These are phyloP conservation scores for Mycena filopes DNA, from an alignment of 768 basidiomycete genomes.

Conservation along the genomic window DNA sequence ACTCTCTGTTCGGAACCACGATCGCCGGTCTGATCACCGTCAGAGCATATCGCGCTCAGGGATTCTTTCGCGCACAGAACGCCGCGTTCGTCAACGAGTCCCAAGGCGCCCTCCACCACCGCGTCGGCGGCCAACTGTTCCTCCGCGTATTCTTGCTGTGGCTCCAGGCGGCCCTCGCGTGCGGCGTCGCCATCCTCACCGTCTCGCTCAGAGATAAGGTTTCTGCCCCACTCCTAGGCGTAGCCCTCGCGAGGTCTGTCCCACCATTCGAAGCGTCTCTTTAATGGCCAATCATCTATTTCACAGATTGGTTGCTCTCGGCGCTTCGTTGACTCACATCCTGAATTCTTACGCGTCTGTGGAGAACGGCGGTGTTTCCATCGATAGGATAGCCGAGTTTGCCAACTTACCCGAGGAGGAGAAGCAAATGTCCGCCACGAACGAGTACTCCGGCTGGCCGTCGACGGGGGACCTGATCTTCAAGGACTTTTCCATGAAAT, in stretches of 20 bases:
- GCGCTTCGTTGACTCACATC: background rate
- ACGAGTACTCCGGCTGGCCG: constrained; percentile 17
- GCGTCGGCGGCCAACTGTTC: constrained; percentile 20
- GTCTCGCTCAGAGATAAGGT: constrained; percentile 21
- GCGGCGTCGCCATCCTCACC: constrained; percentile 18
- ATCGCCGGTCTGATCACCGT: constrained; percentile 12
- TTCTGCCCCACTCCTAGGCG: constrained; percentile 23
- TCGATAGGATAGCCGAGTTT: constrained; percentile 21
- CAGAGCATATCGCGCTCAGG: constrained; percentile 19
- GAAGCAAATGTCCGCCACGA: constrained; percentile 1
- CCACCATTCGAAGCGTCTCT: background rate
- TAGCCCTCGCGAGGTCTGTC: constrained; percentile 20
- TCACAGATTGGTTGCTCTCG: constrained; percentile 19
- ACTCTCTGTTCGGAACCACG: constrained; percentile 14
- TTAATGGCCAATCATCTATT: background rate
- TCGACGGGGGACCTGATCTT: constrained; percentile 16
- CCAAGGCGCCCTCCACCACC: constrained; percentile 25
- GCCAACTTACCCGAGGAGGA: constrained; percentile 24
- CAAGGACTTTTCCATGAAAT: constrained; percentile 17
- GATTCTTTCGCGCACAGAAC: constrained; percentile 23
- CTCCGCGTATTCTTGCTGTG: constrained; percentile 20
- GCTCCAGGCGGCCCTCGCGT: constrained; percentile 22
- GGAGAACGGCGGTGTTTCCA: constrained; percentile 17
- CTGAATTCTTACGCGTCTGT: constrained; percentile 13
- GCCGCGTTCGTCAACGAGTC: constrained; percentile 18